Conservation (phyloP, 2,329 filamentous ascomycete species). For the Graphiopsis chlorocephala region DNA sequence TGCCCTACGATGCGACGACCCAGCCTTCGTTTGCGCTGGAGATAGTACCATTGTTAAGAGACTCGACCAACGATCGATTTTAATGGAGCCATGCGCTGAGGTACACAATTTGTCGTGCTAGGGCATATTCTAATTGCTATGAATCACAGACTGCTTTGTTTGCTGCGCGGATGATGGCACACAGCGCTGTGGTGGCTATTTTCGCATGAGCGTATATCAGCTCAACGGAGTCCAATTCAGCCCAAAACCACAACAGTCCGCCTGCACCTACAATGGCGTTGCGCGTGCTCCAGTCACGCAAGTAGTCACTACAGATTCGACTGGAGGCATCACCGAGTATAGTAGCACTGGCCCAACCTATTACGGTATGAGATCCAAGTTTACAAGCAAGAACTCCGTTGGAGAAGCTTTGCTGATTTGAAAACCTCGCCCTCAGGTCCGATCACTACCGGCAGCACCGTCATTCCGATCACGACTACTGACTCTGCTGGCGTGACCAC, state of each 20-base stretch:
- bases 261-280: conserved; percentile 3
- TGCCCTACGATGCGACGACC: conserved; percentile 2
- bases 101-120: neutral
- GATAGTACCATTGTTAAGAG: neutral
- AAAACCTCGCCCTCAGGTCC: neutral
- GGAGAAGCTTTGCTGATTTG: neutral
- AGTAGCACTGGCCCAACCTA: conserved; percentile 4
- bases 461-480: neutral
- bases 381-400: neutral
- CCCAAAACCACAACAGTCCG: neutral
- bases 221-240: neutral
- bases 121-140: neutral
- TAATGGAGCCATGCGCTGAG: neutral
- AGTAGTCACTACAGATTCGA: conserved; percentile 3
- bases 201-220: conserved; percentile 4
- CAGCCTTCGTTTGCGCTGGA: neutral
- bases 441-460: conserved; percentile 3
- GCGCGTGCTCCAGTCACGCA: neutral
- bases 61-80: neutral
- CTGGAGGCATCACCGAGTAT: neutral
- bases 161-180: conserved; percentile 1
- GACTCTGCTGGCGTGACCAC: neutral
- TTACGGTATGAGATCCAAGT: neutral
- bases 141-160: neutral
- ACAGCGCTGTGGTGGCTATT: neutral